Evolutionary conservation across 176 grass and related monocot species (phyloP), one percentile per base, ranked within the genome.

Genomic region (Eleusine indica): DNA sequence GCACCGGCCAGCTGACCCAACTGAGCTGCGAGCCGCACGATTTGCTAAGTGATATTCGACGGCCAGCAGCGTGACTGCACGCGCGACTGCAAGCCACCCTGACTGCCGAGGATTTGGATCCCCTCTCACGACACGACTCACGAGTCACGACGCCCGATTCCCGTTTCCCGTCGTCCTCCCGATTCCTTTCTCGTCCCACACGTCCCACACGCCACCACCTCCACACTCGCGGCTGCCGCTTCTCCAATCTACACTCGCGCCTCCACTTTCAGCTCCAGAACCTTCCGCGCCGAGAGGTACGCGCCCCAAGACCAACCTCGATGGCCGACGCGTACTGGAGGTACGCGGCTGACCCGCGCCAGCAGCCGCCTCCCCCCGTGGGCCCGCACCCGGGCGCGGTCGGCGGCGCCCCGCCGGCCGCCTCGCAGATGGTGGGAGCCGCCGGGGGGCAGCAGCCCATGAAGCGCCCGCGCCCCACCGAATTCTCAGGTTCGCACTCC

Each of bases 301-400:
- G 25, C 25, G 25, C 25, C 25, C 25, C 25, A 25, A 25, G 25
- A 25, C 71, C 29, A 18, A 4, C 65, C 39, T 57, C 65, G 64
- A 94, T 94, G 92, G 92, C 89, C 35, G 89, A 94, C 37, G 78
- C 81, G 21, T 90, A 94, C 64, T 94, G 92, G 92, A 88, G 92
- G 92, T 92, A 92, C 87, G 66, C 79, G 37, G 66, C 70, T 32
- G 89, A 87, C 40, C 74, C 74, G 14, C 87, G 86, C 48, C 82
- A 80, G 76, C 88, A 58, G 42, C 39, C 29, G 16, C 74, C 84
- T 1, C 28, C 48, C 8, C 53, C 90, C 32, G 82, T 75, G 8
- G 71, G 51, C 14, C 70, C 76, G 82, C 65, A 52, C 39, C 77
- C 57, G 0, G 32, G 67, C 57, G 57, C 80, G 7, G 51, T 6